These are phyloP conservation scores for Platanthera guangdongensis DNA, from an alignment of 106 monocot species.

Conservation along the genomic window DNA sequence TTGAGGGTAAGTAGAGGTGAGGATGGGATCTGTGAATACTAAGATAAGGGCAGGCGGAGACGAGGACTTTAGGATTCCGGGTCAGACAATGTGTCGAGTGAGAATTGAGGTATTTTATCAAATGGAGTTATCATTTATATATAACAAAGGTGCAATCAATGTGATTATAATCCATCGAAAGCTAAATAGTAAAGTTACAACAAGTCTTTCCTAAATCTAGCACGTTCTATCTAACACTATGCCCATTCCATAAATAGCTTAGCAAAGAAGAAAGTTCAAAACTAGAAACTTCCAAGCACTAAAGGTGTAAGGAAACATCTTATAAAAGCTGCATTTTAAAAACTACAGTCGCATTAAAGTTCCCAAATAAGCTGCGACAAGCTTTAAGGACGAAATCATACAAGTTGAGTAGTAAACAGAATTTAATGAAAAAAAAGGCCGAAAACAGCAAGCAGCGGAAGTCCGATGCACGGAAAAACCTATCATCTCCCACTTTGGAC, in stretches of 20 bases:
- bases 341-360: not conserved
- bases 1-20: no score
- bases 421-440: not conserved
- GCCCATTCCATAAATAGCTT: not conserved
- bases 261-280: not conserved
- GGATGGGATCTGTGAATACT: no score
- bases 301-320: not conserved
- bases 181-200: not conserved
- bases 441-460: not conserved
- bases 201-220: not conserved
- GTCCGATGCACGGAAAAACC: not conserved
- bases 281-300: not conserved
- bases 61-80: no score
- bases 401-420: not conserved
- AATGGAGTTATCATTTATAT: no score
- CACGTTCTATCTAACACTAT: not conserved
- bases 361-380: not conserved
- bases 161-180: no score
- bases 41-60: no score
- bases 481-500: not conserved
- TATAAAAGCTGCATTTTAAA: not conserved
- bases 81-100: no score
- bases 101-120: no score
- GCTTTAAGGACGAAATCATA: not conserved
- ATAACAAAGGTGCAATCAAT: no score